Evolutionary conservation across 2,329 filamentous ascomycete species (phyloP).

Genomic region (Botrytis hyacinthi): DNA sequence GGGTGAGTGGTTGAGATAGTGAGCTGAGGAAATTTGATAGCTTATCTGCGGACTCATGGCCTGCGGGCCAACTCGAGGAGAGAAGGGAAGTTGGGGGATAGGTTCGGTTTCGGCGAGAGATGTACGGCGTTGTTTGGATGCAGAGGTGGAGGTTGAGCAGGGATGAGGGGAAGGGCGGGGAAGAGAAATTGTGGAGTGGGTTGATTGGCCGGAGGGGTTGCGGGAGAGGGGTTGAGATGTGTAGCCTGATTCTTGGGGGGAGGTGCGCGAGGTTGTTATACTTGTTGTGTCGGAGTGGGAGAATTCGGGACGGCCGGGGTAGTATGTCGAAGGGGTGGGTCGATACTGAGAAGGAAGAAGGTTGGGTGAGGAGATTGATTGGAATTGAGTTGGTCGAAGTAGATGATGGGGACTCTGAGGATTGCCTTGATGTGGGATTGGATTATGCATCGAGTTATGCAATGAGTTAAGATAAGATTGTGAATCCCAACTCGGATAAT

Average conservation of each 20-base stretch:
- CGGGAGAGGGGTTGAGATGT: constrained; percentile 52
- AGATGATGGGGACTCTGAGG: constrained; percentile 23
- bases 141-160: neutral
- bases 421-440: neutral
- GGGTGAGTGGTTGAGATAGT: neutral
- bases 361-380: constrained; percentile 26
- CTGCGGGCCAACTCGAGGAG: constrained; percentile 21
- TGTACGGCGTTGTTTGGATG: constrained; percentile 20
- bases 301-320: constrained; percentile 43
- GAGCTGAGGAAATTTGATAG: constrained; percentile 25
- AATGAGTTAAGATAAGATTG: constrained; percentile 26
- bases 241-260: constrained; percentile 45
- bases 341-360: constrained; percentile 17
- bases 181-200: constrained; percentile 31
- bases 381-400: neutral
- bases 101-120: constrained; percentile 37
- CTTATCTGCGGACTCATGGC: constrained; percentile 25
- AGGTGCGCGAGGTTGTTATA: constrained; percentile 31
- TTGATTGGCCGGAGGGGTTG: constrained; percentile 45
- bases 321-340: constrained; percentile 24
- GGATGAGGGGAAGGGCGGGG: neutral
- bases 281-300: constrained; percentile 33
- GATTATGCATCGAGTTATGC: constrained; percentile 15
- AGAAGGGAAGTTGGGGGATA: constrained; percentile 33
- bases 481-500: constrained; percentile 26